These are phyloP conservation scores for Chrysoporthe deuterocubensis DNA, from an alignment of 2,329 filamentous ascomycete genomes.

Conservation along the genomic window DNA sequence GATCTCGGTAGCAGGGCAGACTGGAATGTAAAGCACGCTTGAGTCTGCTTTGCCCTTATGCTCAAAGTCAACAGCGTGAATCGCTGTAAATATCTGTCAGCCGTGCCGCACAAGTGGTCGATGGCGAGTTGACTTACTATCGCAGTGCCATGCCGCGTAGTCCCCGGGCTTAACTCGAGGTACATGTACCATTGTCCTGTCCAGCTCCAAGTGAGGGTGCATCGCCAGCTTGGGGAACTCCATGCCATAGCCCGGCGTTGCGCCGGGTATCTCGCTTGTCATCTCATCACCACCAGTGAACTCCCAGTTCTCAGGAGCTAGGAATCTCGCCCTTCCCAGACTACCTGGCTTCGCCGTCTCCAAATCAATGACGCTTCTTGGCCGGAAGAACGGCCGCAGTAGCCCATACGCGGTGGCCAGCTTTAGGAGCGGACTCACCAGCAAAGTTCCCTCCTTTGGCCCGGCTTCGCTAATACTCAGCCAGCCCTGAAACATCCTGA, in stretches of 20 bases:
- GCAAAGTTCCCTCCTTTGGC: slow-evolving; percentile 76
- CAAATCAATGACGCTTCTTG: slow-evolving; percentile 35
- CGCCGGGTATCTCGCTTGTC: slow-evolving; percentile 69
- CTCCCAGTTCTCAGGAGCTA: slow-evolving; percentile 62
- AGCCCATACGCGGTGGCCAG: slow-evolving; percentile 80
- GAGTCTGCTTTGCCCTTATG: slow-evolving; percentile 76
- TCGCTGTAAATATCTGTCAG: slow-evolving; percentile 40
- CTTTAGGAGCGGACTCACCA: slow-evolving; percentile 78
- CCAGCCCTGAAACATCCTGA: slow-evolving; percentile 92
- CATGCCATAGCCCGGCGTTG: slow-evolving; percentile 69
- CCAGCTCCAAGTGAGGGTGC: slow-evolving; percentile 73
- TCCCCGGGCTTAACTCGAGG: slow-evolving; percentile 73
- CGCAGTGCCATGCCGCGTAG: slow-evolving; percentile 84
- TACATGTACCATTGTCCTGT: slow-evolving; percentile 72
- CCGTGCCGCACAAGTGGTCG: too few species aligned
- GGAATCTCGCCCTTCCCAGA: slow-evolving; percentile 39
- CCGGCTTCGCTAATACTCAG: slow-evolving; percentile 75
- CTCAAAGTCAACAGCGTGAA: slow-evolving; percentile 82
- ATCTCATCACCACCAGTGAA: slow-evolving; percentile 52
- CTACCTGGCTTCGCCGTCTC: neutral
- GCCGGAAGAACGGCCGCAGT: slow-evolving; percentile 80
- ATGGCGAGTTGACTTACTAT: slow-evolving; percentile 40
- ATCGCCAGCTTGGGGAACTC: slow-evolving; percentile 63
- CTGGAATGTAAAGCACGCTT: slow-evolving; percentile 87
- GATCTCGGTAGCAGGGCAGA: slow-evolving; percentile 75